A percentile compares a stretch with the other conserved stretches of the same genome.
phyloP scores from a whole-genome alignment of 805 yeast species.

The Schwanniomyces pseudopolymorphus region DNA sequence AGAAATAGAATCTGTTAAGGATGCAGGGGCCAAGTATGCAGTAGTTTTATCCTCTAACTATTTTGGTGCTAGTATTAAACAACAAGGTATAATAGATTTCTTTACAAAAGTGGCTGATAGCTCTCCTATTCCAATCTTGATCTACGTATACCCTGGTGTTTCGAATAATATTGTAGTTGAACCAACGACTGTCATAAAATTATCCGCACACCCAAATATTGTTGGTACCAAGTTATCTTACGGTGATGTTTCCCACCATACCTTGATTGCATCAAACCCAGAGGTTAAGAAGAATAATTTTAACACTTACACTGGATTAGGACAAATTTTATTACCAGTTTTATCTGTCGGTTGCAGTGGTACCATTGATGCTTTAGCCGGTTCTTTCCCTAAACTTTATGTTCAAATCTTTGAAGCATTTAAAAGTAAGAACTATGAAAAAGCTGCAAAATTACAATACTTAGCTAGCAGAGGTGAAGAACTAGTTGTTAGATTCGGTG shows the following conservation, averaged over 20 bases:
- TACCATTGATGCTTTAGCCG: constrained; percentile 52
- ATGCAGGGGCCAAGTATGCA: constrained; percentile 40
- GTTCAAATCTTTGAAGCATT: constrained; percentile 40
- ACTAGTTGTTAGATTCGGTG: constrained; percentile 41
- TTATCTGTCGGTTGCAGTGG: constrained; percentile 49
- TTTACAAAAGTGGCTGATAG: constrained; percentile 43
- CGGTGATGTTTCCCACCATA: constrained; percentile 49
- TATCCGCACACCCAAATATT: constrained; percentile 46
- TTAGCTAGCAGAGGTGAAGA: constrained; percentile 47
- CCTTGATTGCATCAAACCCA: constrained; percentile 44
- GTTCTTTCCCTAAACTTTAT: constrained; percentile 51
- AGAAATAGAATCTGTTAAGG: constrained; percentile 33
- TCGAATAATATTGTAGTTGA: constrained; percentile 39
- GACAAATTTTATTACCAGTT: constrained; percentile 50
- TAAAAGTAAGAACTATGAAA: constrained; percentile 37
- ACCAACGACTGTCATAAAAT: constrained; percentile 37
- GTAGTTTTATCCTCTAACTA: constrained; percentile 47
- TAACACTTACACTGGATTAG: constrained; percentile 48
- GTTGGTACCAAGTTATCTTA: constrained; percentile 55
- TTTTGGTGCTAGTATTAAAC: constrained; percentile 46
- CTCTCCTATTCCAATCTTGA: constrained; percentile 41
- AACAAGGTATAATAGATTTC: constrained; percentile 48
- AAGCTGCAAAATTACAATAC: constrained; percentile 44
- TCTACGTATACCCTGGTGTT: constrained; percentile 54
- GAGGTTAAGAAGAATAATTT: constrained; percentile 39